Conservation (phyloP, 495 filamentous ascomycete genomes). For the Trichoderma asperelloides region DNA sequence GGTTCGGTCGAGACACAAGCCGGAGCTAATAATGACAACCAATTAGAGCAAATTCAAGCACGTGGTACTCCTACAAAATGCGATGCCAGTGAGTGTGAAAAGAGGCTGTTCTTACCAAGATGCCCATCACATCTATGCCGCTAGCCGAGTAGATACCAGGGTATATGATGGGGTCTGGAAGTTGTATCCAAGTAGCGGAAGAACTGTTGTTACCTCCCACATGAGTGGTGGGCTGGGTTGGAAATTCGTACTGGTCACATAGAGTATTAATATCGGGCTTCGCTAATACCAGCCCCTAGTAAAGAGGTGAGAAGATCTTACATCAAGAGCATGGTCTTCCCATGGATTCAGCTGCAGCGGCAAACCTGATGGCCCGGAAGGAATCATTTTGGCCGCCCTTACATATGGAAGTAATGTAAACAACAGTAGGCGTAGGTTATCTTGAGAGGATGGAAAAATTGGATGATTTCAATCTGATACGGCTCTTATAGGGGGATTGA, state of each 20-base stretch:
- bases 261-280: background rate
- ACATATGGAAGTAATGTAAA: background rate
- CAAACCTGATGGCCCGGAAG: background rate
- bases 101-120: constrained; percentile 28
- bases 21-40: constrained; percentile 20
- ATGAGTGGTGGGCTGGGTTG: background rate
- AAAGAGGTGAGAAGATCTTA: background rate
- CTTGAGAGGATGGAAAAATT: background rate
- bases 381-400: background rate
- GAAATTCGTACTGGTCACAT: background rate
- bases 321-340: background rate
- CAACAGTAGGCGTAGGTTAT: background rate
- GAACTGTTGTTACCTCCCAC: background rate
- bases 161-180: constrained; percentile 31
- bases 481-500: background rate
- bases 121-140: constrained; percentile 37
- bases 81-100: background rate
- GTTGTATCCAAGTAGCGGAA: background rate
- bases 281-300: background rate
- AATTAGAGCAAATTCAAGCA: background rate
- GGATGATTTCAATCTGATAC: background rate
- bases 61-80: background rate
- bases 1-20: constrained; percentile 33
- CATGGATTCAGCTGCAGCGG: constrained; percentile 5
- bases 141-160: constrained; percentile 39